A percentile compares a stretch with the other conserved stretches of the same genome.
Conservation (phyloP, 495 filamentous ascomycete species). For the Daldinia vernicosa region DNA sequence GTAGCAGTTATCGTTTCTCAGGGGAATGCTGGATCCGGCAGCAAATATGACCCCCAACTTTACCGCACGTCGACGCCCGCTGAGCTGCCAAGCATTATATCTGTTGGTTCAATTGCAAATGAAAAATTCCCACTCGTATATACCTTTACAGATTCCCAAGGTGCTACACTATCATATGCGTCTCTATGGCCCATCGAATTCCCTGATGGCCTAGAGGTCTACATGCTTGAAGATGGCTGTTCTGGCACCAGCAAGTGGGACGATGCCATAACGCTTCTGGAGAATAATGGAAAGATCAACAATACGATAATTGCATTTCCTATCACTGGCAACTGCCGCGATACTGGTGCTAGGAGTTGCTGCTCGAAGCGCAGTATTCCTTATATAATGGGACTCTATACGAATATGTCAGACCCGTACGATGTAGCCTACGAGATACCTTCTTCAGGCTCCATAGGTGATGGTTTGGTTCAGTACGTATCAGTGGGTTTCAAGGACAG, state of each 20-base stretch:
- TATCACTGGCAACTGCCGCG: conserved; percentile 21
- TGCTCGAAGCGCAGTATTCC: conserved; percentile 15
- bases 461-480: conserved; percentile 30
- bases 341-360: conserved; percentile 26
- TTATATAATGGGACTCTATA: conserved; percentile 36
- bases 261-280: conserved; percentile 16
- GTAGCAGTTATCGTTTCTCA: conserved; percentile 43
- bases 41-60: conserved; percentile 31
- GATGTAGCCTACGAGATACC: conserved; percentile 30
- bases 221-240: conserved; percentile 29
- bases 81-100: conserved; percentile 20
- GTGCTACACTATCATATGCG: conserved; percentile 34
- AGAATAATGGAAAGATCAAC: conserved; percentile 26
- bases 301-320: conserved; percentile 42
- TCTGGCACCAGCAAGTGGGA: conserved; percentile 26
- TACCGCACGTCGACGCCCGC: conserved; percentile 30
- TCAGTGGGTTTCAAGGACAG: conserved; percentile 17
- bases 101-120: conserved; percentile 33
- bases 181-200: conserved; percentile 40
- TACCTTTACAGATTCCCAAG: conserved; percentile 34
- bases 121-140: conserved; percentile 33
- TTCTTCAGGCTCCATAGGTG: conserved; percentile 25
- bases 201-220: conserved; percentile 25
- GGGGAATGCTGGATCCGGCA: conserved; percentile 37
- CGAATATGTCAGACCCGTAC: conserved; percentile 25